phyloP scores from a whole-genome alignment of 208 protist species.

The Trypanosoma boissoni region DNA sequence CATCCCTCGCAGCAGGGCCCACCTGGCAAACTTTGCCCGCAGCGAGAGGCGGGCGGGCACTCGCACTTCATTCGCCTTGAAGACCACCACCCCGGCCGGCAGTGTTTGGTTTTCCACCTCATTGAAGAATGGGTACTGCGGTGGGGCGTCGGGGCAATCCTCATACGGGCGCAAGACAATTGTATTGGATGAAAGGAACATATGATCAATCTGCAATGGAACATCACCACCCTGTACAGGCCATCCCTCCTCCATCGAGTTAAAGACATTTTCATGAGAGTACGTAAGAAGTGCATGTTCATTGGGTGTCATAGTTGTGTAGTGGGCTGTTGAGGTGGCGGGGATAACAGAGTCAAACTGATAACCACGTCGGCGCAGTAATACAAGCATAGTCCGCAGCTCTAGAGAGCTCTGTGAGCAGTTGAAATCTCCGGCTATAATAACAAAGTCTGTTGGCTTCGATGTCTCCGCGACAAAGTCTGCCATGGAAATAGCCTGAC shows the following conservation, averaged over 20 bases:
- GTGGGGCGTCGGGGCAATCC: constrained; percentile 65
- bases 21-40: not conserved
- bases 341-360: constrained; percentile 65
- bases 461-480: constrained; percentile 76
- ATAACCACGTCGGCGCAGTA: constrained; percentile 72
- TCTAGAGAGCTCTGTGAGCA: constrained; percentile 74
- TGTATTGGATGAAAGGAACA: constrained; percentile 56
- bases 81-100: constrained; percentile 72
- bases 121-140: constrained; percentile 35
- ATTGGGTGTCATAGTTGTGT: constrained; percentile 7
- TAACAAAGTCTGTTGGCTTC: constrained; percentile 56
- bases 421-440: constrained; percentile 89
- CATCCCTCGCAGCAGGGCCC: no score
- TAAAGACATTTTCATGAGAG: constrained; percentile 75
- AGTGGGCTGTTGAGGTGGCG: constrained; percentile 11
- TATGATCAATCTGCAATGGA: constrained; percentile 84
- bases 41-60: constrained; percentile 20
- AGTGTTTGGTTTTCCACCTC: constrained; percentile 13
- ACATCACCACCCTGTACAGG: constrained; percentile 69
- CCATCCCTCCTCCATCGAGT: constrained; percentile 67
- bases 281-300: constrained; percentile 51
- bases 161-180: constrained; percentile 58
- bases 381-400: constrained; percentile 70
- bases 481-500: constrained; percentile 73
- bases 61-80: constrained; percentile 66